Base-by-base conservation (phyloP, 306 rosid species). In the Sphenostylis stenocarpa region DNA sequence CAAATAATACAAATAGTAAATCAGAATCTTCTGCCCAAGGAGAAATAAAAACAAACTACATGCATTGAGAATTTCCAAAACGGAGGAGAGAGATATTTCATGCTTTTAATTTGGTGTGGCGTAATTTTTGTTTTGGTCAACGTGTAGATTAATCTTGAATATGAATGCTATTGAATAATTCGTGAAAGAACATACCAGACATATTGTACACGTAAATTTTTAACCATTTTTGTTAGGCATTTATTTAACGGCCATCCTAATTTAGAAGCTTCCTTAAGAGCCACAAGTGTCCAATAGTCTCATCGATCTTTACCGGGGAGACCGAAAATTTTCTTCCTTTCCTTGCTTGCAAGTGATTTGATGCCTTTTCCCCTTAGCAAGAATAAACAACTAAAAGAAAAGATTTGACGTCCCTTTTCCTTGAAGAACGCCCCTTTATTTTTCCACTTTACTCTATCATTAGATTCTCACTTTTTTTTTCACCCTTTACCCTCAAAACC, bases 371-470 rank as follows among this genome's bases (percentile, higher is more conserved):
- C 44, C 5, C 23, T 65, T 28, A 39, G 24, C 51, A 82, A 34
- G 72, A 82, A 72, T 56, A 77, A 76, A 67, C 64, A 72, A 72
- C 44, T 66, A 8, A 24, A 74, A 73, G 36, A 66, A 70, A 70
- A 85, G 82, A 56, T 75, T 70, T 78, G 51, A 78, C 28, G 72
- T 60, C 79, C 82, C 76, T 84, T 78, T 73, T 74, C 77, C 86
- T 73, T 76, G 72, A 77, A 70, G 88, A 73, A 79, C 83, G 73
- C 56, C 77, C 48, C 85, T 72, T 75, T 75, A 82, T 79, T 67
- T 73, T 76, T 77, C 60, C 86, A 88, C 81, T 86, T 85, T 44
- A 84, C 87, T 85, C 86, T 52, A 80, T 86, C 60, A 73, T 76
- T 60, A 78, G 78, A 60, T 49, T 75, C 57, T 14, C 84, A 58